Evolutionary conservation across 148 eudicot genomes (phyloP).

Genomic region (Vaccinium myrtillus): DNA sequence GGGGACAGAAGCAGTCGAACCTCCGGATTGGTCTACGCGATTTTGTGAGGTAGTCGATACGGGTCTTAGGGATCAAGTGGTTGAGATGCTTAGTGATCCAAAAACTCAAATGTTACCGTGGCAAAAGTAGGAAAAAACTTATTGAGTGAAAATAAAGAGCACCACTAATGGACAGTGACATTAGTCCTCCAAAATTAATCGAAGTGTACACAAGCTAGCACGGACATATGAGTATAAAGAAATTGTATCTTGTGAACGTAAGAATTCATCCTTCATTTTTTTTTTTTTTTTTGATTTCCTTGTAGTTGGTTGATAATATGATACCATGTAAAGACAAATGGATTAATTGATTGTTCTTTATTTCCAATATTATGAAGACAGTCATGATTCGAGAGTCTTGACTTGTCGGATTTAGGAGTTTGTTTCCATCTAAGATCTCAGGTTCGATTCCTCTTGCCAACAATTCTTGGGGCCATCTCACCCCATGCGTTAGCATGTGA

Average conservation of each 20-base stretch:
- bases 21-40: constrained; percentile 42
- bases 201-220: no score
- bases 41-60: constrained; percentile 52
- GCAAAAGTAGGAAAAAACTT: constrained; percentile 18
- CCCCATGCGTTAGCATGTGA: no score
- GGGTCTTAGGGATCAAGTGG: constrained; percentile 29
- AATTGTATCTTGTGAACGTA: neutral
- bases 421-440: no score
- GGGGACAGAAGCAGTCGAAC: constrained; percentile 50
- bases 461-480: no score
- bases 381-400: no score
- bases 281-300: neutral
- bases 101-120: constrained; percentile 36
- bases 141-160: neutral
- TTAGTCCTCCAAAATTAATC: no score
- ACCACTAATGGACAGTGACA: no score
- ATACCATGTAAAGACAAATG: neutral
- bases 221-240: neutral
- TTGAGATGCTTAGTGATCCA: constrained; percentile 22
- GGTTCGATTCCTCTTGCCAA: no score
- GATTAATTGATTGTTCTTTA: neutral
- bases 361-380: neutral
- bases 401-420: no score
- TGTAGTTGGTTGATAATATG: neutral
- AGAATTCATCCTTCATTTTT: neutral